These are phyloP conservation scores for Nakazawaea pomicola DNA, from an alignment of 805 yeast genomes.

Conservation along the genomic window DNA sequence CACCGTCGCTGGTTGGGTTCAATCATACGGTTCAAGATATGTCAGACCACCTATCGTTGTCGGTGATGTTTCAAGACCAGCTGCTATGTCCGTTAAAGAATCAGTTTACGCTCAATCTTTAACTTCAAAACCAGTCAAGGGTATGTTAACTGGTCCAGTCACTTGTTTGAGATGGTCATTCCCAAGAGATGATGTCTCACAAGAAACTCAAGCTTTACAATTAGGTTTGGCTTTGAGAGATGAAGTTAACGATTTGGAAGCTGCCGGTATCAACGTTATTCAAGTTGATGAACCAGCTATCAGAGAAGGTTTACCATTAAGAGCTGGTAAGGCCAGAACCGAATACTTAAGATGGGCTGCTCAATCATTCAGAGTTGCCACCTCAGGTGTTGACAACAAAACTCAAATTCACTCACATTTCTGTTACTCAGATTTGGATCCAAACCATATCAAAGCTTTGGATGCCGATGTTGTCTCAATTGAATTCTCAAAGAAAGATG, in stretches of 20 bases:
- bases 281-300: slow-evolving; percentile 99
- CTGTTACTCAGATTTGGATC: slow-evolving; percentile 99
- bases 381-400: slow-evolving; percentile 91
- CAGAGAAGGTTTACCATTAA: slow-evolving; percentile 99
- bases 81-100: slow-evolving; percentile 98
- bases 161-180: slow-evolving; percentile 99
- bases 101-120: slow-evolving; percentile 98
- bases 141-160: slow-evolving; percentile 99
- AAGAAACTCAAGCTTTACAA: slow-evolving; percentile 92
- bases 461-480: slow-evolving; percentile 99
- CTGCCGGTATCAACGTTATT: slow-evolving; percentile 95
- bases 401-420: slow-evolving; percentile 99
- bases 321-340: slow-evolving; percentile 95
- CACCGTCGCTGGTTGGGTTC: slow-evolving; percentile 99
- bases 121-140: slow-evolving; percentile 95
- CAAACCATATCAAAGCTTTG: slow-evolving; percentile 98
- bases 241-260: slow-evolving; percentile 96
- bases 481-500: slow-evolving; percentile 99
- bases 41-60: slow-evolving; percentile 99
- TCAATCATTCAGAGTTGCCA: slow-evolving; percentile 98
- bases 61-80: slow-evolving; percentile 98
- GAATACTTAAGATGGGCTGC: slow-evolving; percentile 99
- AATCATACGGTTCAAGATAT: slow-evolving; percentile 99
- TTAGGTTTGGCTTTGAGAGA: slow-evolving; percentile 97
- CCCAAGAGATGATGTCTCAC: slow-evolving; percentile 98